A percentile compares a stretch with the other conserved stretches of the same genome.
phyloP scores from a whole-genome alignment of 768 basidiomycete species.

The Sutorius australiensis region DNA sequence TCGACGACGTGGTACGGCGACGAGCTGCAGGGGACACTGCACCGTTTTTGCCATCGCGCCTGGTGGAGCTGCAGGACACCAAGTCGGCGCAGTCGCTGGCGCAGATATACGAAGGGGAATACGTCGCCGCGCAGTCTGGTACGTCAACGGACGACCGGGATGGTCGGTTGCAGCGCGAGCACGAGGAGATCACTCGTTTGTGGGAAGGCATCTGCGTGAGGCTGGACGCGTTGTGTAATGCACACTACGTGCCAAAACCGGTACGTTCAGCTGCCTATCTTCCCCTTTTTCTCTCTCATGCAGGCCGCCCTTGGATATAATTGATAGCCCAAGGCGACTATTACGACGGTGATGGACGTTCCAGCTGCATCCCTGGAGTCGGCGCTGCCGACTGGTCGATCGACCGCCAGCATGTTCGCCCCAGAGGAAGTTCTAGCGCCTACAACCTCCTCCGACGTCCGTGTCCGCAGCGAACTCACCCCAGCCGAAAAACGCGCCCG shows the following conservation, averaged over 20 bases:
- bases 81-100: constrained; percentile 88
- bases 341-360: constrained; percentile 79
- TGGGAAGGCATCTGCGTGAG: constrained; percentile 88
- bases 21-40: constrained; percentile 68
- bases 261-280: constrained; percentile 41
- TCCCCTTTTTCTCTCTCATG: not conserved
- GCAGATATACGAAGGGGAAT: constrained; percentile 95
- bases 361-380: constrained; percentile 84
- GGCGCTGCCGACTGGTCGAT: constrained; percentile 79
- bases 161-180: constrained; percentile 83
- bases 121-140: constrained; percentile 59
- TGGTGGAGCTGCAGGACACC: constrained; percentile 85
- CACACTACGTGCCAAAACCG: constrained; percentile 92
- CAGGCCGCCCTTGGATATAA: not conserved
- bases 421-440: constrained; percentile 88
- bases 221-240: constrained; percentile 90
- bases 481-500: constrained; percentile 76
- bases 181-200: constrained; percentile 74
- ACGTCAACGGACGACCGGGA: constrained; percentile 71
- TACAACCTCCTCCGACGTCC: constrained; percentile 44
- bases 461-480: constrained; percentile 76
- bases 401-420: constrained; percentile 76
- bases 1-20: constrained; percentile 89
- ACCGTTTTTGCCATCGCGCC: constrained; percentile 85
- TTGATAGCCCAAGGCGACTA: constrained; percentile 78